These are phyloP conservation scores for Pseudogymnoascus sp. DNA, from an alignment of 2,329 filamentous ascomycete species.

Conservation along the genomic window DNA sequence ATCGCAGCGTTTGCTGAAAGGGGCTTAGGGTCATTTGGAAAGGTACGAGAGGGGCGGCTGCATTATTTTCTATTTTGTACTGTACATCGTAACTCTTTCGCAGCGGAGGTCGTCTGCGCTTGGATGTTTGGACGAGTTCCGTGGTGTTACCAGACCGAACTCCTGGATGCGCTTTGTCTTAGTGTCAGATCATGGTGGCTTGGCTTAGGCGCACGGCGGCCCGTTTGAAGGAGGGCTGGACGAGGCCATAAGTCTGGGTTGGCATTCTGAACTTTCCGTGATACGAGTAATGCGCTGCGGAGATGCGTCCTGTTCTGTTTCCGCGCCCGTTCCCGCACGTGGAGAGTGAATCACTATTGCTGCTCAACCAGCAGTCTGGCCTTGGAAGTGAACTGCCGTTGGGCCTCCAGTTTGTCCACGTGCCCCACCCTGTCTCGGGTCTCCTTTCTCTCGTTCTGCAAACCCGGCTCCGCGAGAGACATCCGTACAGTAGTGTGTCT, in stretches of 20 bases:
- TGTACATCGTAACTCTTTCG: not conserved
- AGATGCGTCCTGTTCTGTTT: not conserved
- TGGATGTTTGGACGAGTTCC: not conserved
- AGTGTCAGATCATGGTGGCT: not conserved
- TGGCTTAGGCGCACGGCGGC: not conserved
- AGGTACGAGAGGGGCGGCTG: not conserved
- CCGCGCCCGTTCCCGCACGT: not conserved
- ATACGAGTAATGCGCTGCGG: not conserved
- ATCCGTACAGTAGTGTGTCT: not conserved
- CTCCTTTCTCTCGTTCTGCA: not conserved
- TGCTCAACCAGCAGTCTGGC: not conserved
- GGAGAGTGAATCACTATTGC: not conserved
- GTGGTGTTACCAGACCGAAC: not conserved
- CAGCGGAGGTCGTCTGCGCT: not conserved
- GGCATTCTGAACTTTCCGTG: not conserved
- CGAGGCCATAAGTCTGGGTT: not conserved
- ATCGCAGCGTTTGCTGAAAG: not conserved
- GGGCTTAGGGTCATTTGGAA: not conserved
- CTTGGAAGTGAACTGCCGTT: not conserved
- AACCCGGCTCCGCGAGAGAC: not conserved
- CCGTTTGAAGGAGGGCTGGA: not conserved
- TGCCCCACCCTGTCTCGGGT: not conserved
- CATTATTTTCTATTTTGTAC: not conserved
- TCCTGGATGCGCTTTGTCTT: not conserved
- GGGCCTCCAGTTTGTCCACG: not conserved